Percentiles rank a stretch among this genome's conserved stretches.
Conservation (phyloP, 305 asterid species). For the Rubia peregrina region DNA sequence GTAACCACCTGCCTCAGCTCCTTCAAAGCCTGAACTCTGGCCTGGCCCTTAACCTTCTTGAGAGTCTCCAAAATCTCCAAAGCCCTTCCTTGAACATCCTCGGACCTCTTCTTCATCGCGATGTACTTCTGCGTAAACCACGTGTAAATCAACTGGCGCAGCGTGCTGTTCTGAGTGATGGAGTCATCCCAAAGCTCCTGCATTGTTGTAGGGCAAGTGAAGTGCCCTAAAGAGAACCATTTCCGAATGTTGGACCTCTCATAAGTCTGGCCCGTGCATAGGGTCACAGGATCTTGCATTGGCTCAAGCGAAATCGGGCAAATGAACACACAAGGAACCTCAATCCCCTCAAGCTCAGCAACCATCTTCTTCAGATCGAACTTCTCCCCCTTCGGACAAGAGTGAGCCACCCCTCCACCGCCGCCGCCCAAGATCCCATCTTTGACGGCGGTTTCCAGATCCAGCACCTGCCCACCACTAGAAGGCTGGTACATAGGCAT, state of each 20-base stretch:
- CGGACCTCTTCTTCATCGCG: conserved; percentile 41
- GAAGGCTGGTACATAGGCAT: conserved; percentile 41
- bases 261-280: conserved; percentile 46
- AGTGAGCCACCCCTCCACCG: conserved; percentile 27
- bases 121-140: conserved; percentile 42
- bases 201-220: conserved; percentile 48
- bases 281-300: conserved; percentile 51
- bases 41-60: conserved; percentile 41
- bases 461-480: conserved; percentile 43
- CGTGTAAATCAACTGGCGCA: conserved; percentile 34
- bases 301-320: conserved; percentile 46
- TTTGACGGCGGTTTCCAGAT: conserved; percentile 44
- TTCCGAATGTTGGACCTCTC: conserved; percentile 46
- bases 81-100: conserved; percentile 43
- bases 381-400: conserved; percentile 28
- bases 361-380: conserved; percentile 35
- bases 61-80: conserved; percentile 36
- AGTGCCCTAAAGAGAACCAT: conserved; percentile 44
- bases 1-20: conserved; percentile 34
- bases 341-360: conserved; percentile 31
- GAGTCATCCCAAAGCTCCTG: conserved; percentile 49
- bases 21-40: conserved; percentile 35
- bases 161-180: conserved; percentile 36
- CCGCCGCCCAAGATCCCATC: conserved; percentile 53
- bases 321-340: conserved; percentile 41